phyloP scores from a whole-genome alignment of 2,329 filamentous ascomycete species.

The Blastomyces parvus region DNA sequence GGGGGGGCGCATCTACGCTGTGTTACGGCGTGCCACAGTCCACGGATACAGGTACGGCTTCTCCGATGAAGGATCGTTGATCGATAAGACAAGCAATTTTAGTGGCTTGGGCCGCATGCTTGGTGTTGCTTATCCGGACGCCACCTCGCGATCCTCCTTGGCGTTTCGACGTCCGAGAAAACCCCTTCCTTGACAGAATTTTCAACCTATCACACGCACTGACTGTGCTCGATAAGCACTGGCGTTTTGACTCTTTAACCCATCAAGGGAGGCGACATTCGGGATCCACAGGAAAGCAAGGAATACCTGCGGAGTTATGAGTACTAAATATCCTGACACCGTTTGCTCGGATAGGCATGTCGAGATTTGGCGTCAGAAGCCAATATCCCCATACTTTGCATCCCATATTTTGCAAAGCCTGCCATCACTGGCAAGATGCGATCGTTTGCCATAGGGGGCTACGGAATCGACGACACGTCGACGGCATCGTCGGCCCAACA shows the following conservation, averaged over 20 bases:
- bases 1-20: too few relatives aligned
- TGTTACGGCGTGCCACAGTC: neutral
- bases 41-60: neutral
- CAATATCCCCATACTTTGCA: neutral
- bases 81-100: neutral
- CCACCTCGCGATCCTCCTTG: too few relatives aligned
- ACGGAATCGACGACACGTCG: neutral
- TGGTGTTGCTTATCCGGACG: neutral
- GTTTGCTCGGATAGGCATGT: neutral
- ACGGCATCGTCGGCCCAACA: neutral
- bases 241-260: neutral
- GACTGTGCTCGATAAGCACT: too few relatives aligned
- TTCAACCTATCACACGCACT: too few relatives aligned
- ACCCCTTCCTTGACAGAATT: too few relatives aligned
- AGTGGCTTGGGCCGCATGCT: neutral
- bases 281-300: neutral
- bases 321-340: neutral
- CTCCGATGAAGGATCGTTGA: neutral
- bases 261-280: neutral
- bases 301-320: too few relatives aligned
- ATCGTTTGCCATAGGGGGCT: neutral
- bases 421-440: neutral
- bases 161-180: neutral
- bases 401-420: too few relatives aligned
- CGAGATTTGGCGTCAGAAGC: neutral